Evolutionary conservation across 768 basidiomycete genomes (phyloP).

Genomic region (Mycena epipterygia): DNA sequence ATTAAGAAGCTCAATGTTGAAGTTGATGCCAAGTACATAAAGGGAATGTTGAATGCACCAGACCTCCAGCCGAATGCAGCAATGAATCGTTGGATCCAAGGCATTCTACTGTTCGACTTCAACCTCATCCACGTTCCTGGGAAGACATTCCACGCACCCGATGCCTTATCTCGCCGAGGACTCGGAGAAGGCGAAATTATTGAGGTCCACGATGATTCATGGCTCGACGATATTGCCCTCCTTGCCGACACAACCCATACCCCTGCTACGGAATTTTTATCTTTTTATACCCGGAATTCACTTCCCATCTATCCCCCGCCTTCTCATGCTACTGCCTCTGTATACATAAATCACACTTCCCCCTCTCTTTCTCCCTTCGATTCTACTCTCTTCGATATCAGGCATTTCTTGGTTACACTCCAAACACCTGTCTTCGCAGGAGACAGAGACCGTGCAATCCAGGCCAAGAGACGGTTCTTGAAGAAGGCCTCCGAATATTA

Average conservation of each 20-base stretch:
- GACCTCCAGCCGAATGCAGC: slow-evolving; percentile 52
- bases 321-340: neutral
- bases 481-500: slow-evolving; percentile 27
- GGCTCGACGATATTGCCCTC: slow-evolving; percentile 35
- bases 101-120: slow-evolving; percentile 55
- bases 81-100: slow-evolving; percentile 57
- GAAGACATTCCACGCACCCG: slow-evolving; percentile 48
- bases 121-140: slow-evolving; percentile 54
- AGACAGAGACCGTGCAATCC: neutral
- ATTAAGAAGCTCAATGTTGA: slow-evolving; percentile 48
- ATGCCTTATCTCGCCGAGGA: slow-evolving; percentile 50
- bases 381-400: slow-evolving; percentile 18
- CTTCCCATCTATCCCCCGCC: neutral
- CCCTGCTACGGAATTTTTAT: neutral
- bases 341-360: neutral
- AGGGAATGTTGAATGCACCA: slow-evolving; percentile 57
- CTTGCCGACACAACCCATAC: neutral
- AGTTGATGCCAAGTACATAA: slow-evolving; percentile 56
- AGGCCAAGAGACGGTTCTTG: slow-evolving; percentile 21
- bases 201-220: slow-evolving; percentile 44
- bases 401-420: slow-evolving; percentile 34
- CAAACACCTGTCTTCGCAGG: slow-evolving; percentile 14
- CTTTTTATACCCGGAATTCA: neutral
- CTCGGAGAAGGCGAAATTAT: slow-evolving; percentile 34
- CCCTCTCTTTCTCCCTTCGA: neutral